phyloP scores from a whole-genome alignment of 75 land plant genomes.

The Selaginella moellendorffii region DNA sequence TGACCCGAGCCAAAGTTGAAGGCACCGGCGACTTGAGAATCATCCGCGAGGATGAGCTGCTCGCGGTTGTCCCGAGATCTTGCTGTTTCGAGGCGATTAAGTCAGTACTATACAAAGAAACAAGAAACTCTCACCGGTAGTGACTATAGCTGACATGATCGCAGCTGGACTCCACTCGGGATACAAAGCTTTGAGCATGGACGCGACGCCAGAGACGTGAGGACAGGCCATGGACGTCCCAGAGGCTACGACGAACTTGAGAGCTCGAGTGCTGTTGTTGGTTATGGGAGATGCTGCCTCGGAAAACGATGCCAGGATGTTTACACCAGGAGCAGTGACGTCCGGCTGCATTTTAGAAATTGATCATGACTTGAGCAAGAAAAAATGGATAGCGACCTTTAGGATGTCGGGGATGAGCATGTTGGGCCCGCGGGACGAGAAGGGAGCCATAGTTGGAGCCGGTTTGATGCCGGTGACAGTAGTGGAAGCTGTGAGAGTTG shows the following conservation, averaged over 20 bases:
- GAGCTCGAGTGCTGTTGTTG: neutral
- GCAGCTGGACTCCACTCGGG: slow-evolving; percentile 9
- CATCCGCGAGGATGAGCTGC: neutral
- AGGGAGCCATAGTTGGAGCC: slow-evolving; percentile 4
- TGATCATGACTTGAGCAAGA: too few species aligned
- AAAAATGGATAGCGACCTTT: too few species aligned
- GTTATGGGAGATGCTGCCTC: slow-evolving; percentile 5
- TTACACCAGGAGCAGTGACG: slow-evolving; percentile 1
- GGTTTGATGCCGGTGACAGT: neutral
- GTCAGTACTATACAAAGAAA: too few species aligned
- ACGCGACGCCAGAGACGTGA: neutral
- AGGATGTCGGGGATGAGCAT: neutral
- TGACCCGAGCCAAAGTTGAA: neutral
- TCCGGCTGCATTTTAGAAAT: neutral
- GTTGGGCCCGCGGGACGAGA: slow-evolving; percentile 4
- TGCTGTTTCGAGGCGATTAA: neutral
- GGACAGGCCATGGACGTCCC: slow-evolving; percentile 8
- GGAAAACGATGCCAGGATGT: slow-evolving; percentile 1
- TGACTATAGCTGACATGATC: neutral
- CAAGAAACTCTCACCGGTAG: slow-evolving; percentile 2
- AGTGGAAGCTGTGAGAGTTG: neutral
- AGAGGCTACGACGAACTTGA: neutral
- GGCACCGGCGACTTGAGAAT: neutral
- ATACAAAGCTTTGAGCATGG: neutral
- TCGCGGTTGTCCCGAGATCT: neutral